Conservation (phyloP, 2,329 filamentous ascomycete species). For the Tolypocladium ophioglossoides region DNA sequence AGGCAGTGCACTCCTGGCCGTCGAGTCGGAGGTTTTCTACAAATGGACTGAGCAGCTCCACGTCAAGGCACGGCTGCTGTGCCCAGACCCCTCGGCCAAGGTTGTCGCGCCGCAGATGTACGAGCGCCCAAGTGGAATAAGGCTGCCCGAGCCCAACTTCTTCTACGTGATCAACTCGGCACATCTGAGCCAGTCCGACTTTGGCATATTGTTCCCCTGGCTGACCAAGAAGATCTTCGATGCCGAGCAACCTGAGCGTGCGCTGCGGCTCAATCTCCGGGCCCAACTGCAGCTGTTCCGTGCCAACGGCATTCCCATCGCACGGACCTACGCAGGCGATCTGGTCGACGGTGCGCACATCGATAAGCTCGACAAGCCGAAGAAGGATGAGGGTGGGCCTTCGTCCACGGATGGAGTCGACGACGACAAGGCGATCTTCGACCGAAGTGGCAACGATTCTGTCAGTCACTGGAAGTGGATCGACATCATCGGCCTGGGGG, state of each 20-base stretch:
- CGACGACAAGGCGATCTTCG: constrained; percentile 42
- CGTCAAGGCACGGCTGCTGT: constrained; percentile 55
- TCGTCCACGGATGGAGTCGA: constrained; percentile 25
- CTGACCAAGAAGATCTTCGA: constrained; percentile 47
- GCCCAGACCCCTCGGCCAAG: constrained; percentile 37
- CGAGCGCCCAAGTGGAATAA: constrained; percentile 30
- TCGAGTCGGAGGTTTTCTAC: constrained; percentile 68
- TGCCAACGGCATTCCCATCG: constrained; percentile 35
- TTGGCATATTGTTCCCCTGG: constrained; percentile 73
- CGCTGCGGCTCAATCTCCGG: constrained; percentile 47
- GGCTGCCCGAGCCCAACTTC: constrained; percentile 48
- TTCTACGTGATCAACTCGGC: constrained; percentile 68
- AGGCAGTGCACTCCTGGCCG: constrained; percentile 51
- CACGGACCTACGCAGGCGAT: constrained; percentile 37
- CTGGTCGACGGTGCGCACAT: constrained; percentile 35
- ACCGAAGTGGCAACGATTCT: constrained; percentile 24
- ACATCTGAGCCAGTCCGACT: constrained; percentile 75
- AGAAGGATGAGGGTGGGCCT: constrained; percentile 4
- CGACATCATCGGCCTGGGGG: constrained; percentile 38
- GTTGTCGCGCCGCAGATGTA: constrained; percentile 30
- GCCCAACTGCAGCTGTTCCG: constrained; percentile 48
- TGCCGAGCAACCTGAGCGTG: constrained; percentile 46
- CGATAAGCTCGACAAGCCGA: constrained; percentile 21
- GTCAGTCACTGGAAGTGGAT: constrained; percentile 43
- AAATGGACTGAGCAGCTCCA: constrained; percentile 68